A percentile compares a stretch with the other conserved stretches of the same genome.
Evolutionary conservation across 345 rosid species (phyloP).

Genomic region (Lumnitzera littorea): DNA sequence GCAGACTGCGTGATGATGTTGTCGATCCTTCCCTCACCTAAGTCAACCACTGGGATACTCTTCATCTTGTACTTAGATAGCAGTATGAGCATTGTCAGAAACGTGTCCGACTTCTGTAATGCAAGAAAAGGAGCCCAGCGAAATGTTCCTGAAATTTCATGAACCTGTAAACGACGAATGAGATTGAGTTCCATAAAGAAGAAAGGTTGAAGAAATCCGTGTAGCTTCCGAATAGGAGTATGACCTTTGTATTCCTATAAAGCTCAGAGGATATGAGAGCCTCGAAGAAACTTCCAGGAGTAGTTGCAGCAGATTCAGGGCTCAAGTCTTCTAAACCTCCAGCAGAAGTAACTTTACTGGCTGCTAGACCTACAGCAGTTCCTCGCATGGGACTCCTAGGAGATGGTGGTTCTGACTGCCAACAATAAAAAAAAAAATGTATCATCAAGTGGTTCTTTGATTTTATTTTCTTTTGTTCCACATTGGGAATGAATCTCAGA

Average conservation of each 20-base stretch:
- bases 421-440: too few species aligned
- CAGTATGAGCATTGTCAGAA: constrained; percentile 83
- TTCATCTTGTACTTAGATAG: constrained; percentile 99
- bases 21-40: constrained; percentile 69
- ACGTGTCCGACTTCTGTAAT: constrained; percentile 81
- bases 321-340: constrained; percentile 34
- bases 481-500: too few species aligned
- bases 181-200: background rate
- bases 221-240: too few species aligned
- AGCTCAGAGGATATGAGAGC: constrained; percentile 70
- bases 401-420: constrained; percentile 89
- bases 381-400: constrained; percentile 59
- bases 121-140: constrained; percentile 99
- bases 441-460: too few species aligned
- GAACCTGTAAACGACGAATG: constrained; percentile 44
- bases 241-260: constrained; percentile 78
- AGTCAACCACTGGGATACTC: constrained; percentile 84
- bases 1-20: constrained; percentile 89
- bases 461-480: too few species aligned
- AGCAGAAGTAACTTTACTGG: constrained; percentile 44
- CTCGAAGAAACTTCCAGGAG: constrained; percentile 86
- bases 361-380: constrained; percentile 40
- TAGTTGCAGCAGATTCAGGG: constrained; percentile 67
- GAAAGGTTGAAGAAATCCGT: background rate
- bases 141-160: constrained; percentile 90